Conservation (phyloP, 2,329 filamentous ascomycete genomes). For the Arthrinium puccinioides region DNA sequence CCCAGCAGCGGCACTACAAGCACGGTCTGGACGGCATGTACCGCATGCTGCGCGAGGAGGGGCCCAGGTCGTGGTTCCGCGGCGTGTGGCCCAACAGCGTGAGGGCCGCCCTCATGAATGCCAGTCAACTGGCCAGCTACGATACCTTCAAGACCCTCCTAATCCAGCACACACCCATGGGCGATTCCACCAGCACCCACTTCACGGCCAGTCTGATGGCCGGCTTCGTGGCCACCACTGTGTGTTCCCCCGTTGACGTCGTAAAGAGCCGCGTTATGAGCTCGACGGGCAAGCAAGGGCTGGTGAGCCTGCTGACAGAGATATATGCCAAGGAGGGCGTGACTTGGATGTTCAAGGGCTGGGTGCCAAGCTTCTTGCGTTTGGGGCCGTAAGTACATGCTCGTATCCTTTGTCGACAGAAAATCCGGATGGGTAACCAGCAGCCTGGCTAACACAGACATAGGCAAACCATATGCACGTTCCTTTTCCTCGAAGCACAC, state of each 20-base stretch:
- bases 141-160: conserved; percentile 72
- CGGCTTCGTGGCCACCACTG: conserved; percentile 75
- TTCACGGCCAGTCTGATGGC: conserved; percentile 72
- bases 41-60: conserved; percentile 84
- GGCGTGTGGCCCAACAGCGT: conserved; percentile 79
- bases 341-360: conserved; percentile 83
- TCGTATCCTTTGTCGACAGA: not conserved
- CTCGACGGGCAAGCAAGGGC: conserved; percentile 41
- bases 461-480: conserved; percentile 78
- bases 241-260: conserved; percentile 80
- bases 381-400: conserved; percentile 49
- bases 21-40: conserved; percentile 81
- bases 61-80: conserved; percentile 67
- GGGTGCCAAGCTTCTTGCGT: conserved; percentile 69
- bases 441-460: not conserved
- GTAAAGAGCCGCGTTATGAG: conserved; percentile 88
- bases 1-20: conserved; percentile 77
- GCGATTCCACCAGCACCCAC: conserved; percentile 67
- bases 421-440: not conserved
- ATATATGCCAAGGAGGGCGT: conserved; percentile 66
- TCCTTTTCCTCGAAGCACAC: conserved; percentile 80
- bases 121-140: conserved; percentile 76
- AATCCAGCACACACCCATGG: conserved; percentile 57
- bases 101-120: conserved; percentile 82
- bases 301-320: conserved; percentile 55